Conservation (phyloP, 2,329 filamentous ascomycete species). For the Botrytis sinoallii region DNA sequence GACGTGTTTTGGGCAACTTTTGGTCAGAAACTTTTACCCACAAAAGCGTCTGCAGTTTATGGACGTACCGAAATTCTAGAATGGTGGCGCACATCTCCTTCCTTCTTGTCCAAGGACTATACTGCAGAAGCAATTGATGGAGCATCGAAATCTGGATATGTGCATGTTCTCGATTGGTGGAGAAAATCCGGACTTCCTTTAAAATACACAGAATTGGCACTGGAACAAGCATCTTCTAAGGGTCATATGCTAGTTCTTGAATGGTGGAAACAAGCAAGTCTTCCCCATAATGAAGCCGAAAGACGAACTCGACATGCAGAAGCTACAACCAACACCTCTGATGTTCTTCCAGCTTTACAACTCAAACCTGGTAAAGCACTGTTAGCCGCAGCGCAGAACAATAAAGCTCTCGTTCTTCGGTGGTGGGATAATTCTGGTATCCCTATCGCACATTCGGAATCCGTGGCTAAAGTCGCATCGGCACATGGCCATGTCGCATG, state of each 20-base stretch:
- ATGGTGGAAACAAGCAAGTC: conserved; percentile 81
- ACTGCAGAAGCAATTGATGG: conserved; percentile 73
- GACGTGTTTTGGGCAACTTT: conserved; percentile 86
- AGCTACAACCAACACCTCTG: conserved; percentile 22
- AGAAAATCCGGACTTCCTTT: conserved; percentile 74
- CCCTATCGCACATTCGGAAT: conserved; percentile 74
- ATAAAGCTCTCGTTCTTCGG: conserved; percentile 70
- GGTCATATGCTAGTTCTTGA: conserved; percentile 83
- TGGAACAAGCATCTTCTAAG: conserved; percentile 82
- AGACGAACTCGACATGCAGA: conserved; percentile 27
- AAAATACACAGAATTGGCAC: conserved; percentile 79
- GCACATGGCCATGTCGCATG: conserved; percentile 82
- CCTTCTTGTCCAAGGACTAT: conserved; percentile 83
- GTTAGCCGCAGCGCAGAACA: conserved; percentile 78
- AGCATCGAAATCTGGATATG: conserved; percentile 80
- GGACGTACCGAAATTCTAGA: conserved; percentile 80
- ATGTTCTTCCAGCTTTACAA: conserved; percentile 43
- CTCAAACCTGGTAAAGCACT: conserved; percentile 84
- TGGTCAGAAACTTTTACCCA: conserved; percentile 75
- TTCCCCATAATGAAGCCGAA: conserved; percentile 47
- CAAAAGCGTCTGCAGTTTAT: conserved; percentile 84
- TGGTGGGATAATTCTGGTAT: conserved; percentile 89
- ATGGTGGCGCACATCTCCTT: conserved; percentile 84
- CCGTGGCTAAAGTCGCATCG: conserved; percentile 78
- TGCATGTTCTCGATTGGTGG: conserved; percentile 91